Conservation (phyloP, 169 alveolate genomes). For the Eimeria necatrix region DNA sequence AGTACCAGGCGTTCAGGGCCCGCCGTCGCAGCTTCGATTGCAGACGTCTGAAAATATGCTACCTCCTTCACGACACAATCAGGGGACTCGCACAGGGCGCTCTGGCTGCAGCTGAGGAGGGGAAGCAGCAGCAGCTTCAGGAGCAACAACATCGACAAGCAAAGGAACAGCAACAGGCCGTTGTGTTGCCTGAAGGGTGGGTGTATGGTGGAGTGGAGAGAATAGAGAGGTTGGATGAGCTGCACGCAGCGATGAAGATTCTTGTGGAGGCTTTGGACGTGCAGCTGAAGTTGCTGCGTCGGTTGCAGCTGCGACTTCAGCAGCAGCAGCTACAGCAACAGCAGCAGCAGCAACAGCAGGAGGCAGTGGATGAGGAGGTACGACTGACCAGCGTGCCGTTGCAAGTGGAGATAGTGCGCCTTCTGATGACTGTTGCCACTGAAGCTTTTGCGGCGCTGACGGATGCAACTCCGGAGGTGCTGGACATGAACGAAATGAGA, state of each 20-base stretch:
- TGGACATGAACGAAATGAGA: constrained; percentile 78
- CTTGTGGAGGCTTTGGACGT: constrained; percentile 72
- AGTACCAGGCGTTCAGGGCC: constrained; percentile 72
- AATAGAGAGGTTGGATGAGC: constrained; percentile 67
- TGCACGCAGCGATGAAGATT: constrained; percentile 66
- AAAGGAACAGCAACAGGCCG: constrained; percentile 1
- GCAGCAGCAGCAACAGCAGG: constrained; percentile 70
- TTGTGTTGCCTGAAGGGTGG: constrained; percentile 77
- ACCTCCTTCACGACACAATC: constrained; percentile 23
- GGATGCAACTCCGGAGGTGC: constrained; percentile 67
- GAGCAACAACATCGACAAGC: constrained; percentile 23
- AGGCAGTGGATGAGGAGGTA: constrained; percentile 71
- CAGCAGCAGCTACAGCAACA: constrained; percentile 58
- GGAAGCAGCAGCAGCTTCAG: constrained; percentile 59
- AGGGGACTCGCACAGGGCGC: constrained; percentile 54
- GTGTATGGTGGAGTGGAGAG: constrained; percentile 72
- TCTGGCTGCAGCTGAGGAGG: constrained; percentile 40
- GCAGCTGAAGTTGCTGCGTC: constrained; percentile 75
- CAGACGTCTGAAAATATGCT: constrained; percentile 41
- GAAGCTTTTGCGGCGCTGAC: constrained; percentile 50
- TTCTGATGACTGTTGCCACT: constrained; percentile 34
- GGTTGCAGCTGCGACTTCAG: constrained; percentile 70
- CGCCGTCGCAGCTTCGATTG: constrained; percentile 61
- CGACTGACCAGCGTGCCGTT: constrained; percentile 67
- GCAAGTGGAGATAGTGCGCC: constrained; percentile 47